A percentile compares a stretch with the other conserved stretches of the same genome.
Conservation (phyloP, 139 green algal species). For the Chlorella vulgaris region DNA sequence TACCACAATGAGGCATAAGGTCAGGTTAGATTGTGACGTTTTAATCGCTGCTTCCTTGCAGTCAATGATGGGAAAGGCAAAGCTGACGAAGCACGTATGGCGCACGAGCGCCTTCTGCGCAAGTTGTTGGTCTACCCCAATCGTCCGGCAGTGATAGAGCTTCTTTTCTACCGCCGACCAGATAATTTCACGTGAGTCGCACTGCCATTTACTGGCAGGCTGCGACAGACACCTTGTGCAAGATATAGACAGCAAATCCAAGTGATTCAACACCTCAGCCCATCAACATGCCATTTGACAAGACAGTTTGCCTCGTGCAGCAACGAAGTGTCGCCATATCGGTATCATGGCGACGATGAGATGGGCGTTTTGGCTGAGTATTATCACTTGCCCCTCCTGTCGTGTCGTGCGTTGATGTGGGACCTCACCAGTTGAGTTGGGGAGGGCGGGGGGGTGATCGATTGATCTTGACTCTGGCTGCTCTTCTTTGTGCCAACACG, state of each 20-base stretch:
- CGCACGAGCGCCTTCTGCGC: background rate
- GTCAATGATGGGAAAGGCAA: background rate
- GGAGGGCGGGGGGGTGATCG: no score
- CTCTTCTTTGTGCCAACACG: no score
- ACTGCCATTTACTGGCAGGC: background rate
- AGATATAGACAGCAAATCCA: no score
- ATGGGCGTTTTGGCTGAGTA: background rate
- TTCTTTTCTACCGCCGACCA: background rate
- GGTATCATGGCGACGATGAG: background rate
- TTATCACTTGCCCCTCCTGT: background rate
- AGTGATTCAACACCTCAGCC: background rate
- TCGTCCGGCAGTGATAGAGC: background rate
- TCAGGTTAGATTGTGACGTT: background rate
- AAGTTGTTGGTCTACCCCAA: background rate
- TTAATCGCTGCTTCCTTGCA: background rate
- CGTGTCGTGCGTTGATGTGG: background rate
- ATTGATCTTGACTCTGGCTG: no score
- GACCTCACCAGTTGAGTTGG: background rate
- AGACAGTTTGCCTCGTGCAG: background rate
- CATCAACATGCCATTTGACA: background rate
- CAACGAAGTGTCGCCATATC: background rate
- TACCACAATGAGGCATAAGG: no score
- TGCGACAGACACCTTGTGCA: no score
- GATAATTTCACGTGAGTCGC: background rate
- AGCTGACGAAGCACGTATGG: background rate